Percentiles rank a stretch among this genome's conserved stretches.
Conservation (phyloP, 192 early-diverging fungal species). For the Oehlia diaphana region DNA sequence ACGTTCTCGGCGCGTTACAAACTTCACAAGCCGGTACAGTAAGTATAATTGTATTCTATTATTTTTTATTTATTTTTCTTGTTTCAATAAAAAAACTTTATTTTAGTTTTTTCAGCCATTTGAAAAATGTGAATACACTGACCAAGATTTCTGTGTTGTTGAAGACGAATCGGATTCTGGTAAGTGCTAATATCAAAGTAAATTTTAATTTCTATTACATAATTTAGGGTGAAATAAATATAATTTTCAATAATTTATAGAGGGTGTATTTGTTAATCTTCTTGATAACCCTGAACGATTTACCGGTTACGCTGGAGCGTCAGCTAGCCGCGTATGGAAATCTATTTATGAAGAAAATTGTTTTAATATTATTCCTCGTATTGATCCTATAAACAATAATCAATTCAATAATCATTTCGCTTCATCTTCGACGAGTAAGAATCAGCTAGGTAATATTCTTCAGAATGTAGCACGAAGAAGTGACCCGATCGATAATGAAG, state of each 20-base stretch:
- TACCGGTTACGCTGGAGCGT: conserved; percentile 92
- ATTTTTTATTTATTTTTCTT: conserved; percentile 10
- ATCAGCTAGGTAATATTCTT: conserved; percentile 28
- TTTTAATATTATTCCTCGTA: conserved; percentile 71
- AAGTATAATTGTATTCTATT: conserved; percentile 7
- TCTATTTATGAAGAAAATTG: conserved; percentile 99
- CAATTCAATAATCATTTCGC: conserved; percentile 39
- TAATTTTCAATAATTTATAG: conserved; percentile 31
- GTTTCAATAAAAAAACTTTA: neutral
- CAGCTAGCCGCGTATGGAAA: conserved; percentile 87
- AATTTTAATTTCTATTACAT: neutral
- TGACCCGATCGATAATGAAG: conserved; percentile 36
- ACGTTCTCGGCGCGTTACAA: conserved; percentile 69
- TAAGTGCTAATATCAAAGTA: neutral
- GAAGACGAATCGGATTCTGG: conserved; percentile 72
- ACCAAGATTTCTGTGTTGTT: conserved; percentile 86
- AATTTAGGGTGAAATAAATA: neutral
- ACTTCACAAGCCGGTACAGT: conserved; percentile 56
- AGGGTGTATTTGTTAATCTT: conserved; percentile 88
- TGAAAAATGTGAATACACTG: conserved; percentile 60
- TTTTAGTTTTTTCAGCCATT: conserved; percentile 56
- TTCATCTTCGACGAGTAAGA: conserved; percentile 32
- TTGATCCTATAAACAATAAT: conserved; percentile 44
- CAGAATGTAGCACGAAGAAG: neutral
- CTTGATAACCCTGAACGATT: conserved; percentile 93